Evolutionary conservation across 805 yeast genomes (phyloP).

Genomic region (Starmerella vitae): DNA sequence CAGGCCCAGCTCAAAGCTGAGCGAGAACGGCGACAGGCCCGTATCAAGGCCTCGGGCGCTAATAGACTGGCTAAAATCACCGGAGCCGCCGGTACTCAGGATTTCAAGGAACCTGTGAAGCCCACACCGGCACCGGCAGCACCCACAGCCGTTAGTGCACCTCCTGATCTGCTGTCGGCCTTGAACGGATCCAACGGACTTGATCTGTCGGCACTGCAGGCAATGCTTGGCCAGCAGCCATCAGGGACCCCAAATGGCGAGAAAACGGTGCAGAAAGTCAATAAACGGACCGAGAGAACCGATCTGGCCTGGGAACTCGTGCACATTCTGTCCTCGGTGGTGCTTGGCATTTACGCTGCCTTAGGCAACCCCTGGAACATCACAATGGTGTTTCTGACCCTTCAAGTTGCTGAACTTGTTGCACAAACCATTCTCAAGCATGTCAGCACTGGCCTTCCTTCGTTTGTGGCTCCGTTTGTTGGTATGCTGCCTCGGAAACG

Average conservation of each 20-base stretch:
- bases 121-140: neutral
- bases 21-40: constrained; percentile 26
- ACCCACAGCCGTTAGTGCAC: neutral
- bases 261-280: neutral
- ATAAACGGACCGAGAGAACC: neutral
- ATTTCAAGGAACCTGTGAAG: constrained; percentile 14
- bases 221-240: neutral
- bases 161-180: neutral
- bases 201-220: neutral
- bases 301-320: constrained; percentile 11
- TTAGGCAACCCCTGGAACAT: constrained; percentile 16
- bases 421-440: constrained; percentile 21
- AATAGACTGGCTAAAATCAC: constrained; percentile 26
- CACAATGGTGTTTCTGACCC: constrained; percentile 18
- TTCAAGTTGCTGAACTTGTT: constrained; percentile 20
- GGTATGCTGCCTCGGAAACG: constrained; percentile 23
- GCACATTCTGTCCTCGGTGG: constrained; percentile 17
- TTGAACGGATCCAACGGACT: neutral
- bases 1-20: constrained; percentile 14
- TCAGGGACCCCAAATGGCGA: neutral
- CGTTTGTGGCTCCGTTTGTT: constrained; percentile 20
- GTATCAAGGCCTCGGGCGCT: constrained; percentile 23
- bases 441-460: constrained; percentile 16
- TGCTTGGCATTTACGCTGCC: constrained; percentile 20
- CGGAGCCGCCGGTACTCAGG: constrained; percentile 19